Evolutionary conservation across 148 eudicot species (phyloP), one percentile per base, ranked within the genome.

Genomic region (Linanthus parryae): DNA sequence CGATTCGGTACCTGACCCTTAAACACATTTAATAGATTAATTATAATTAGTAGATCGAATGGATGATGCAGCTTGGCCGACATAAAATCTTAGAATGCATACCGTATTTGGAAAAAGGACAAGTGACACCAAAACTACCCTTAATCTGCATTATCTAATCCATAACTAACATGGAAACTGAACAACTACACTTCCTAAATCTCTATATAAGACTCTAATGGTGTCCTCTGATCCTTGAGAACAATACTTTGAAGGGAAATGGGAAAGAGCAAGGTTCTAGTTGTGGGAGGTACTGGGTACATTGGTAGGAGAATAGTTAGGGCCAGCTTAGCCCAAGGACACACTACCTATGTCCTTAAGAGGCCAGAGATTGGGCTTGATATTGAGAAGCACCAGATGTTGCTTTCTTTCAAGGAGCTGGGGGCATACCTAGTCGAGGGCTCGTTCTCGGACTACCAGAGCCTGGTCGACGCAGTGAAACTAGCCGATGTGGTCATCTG

Each of bases 391-490:
- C 8, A 69, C n/a, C 75, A 74, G 46, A 48, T 74, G 64, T 35
- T 74, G 34, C 30, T 74, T 43, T 59, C 63, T 14, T 74, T 74
- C 19, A 74, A 74, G 62, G 35, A 55, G 26, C 44, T 44, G 18
- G 79, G 79, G 7, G 79, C 72, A 12, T 49, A 17, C 7, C 65
- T 74, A 14, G 27, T 74, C 20, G 66, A 64, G 15, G 77, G 57
- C 31, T 76, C 81, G 6, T 79, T 89, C 46, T 71, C 77, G 12
- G 90, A 84, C 48, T 87, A 89, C 30, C 62, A 11, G 36, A 84
- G 97, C 65, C 83, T 89, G 2, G 87, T 89, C 21, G 54, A 84
- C 5, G 90, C 87, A 0, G 83, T 89, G 27, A 89, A 79, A 47
- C 70, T 48, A 21, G 97, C 69, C 1, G 85, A 84, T 23, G 90